Evolutionary conservation across 2,329 filamentous ascomycete species (phyloP).

Genomic region (Beauveria sp.): DNA sequence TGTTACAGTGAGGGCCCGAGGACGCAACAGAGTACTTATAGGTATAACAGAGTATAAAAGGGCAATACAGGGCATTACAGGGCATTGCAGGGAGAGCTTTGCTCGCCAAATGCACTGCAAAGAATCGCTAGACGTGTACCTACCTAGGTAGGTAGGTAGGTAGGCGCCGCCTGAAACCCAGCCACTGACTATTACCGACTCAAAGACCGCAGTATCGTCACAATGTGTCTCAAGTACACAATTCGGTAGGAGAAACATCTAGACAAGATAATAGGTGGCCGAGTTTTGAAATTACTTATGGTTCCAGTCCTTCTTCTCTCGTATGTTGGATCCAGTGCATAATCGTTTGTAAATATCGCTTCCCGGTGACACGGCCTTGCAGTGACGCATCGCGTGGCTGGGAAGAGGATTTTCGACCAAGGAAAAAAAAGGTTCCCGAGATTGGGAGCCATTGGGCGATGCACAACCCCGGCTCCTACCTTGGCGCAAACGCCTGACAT

Average conservation of each 20-base stretch:
- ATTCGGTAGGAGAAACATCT: neutral
- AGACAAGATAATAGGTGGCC: neutral
- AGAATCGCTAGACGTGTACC: neutral
- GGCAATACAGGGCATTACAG: neutral
- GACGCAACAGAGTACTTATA: neutral
- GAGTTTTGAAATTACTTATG: neutral
- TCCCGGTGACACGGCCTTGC: neutral
- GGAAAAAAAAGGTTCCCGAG: neutral
- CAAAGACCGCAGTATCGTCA: neutral
- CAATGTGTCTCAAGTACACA: neutral
- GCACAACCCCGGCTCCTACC: neutral
- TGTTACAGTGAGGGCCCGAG: no score
- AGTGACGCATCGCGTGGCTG: slow-evolving; percentile 2
- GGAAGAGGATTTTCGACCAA: neutral
- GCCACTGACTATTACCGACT: neutral
- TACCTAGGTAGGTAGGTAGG: neutral
- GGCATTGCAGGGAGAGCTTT: neutral
- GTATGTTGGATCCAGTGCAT: neutral
- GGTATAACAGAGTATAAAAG: neutral
- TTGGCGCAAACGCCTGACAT: neutral
- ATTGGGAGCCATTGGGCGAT: neutral
- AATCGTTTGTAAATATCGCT: neutral
- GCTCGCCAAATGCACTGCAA: neutral
- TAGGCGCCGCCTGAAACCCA: neutral
- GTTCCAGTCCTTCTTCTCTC: neutral